Evolutionary conservation across 768 basidiomycete genomes (phyloP).

Genomic region (Calocera viscosa): DNA sequence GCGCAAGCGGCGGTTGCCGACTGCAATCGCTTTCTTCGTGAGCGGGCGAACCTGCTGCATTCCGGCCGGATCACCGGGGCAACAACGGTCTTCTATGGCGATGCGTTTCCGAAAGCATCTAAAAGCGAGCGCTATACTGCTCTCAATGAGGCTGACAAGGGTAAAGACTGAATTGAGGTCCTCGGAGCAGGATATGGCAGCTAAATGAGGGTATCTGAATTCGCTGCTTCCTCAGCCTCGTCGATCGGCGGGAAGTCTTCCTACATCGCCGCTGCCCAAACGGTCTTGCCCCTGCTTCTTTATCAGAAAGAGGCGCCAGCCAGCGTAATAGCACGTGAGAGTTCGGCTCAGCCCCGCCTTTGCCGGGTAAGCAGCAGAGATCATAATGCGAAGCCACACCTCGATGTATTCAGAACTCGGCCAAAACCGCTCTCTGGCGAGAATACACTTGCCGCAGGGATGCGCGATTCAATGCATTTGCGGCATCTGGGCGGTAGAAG

Average conservation of each 20-base stretch:
- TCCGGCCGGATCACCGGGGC: neutral
- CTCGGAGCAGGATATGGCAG: neutral
- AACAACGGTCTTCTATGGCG: neutral
- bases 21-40: neutral
- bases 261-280: conserved; percentile 1
- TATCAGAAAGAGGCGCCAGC: neutral
- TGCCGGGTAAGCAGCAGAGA: neutral
- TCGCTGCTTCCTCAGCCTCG: neutral
- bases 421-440: neutral
- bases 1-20: neutral
- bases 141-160: neutral
- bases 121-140: neutral
- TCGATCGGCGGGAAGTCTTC: neutral
- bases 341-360: neutral
- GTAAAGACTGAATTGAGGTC: neutral
- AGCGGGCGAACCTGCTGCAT: neutral
- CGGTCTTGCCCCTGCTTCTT: neutral
- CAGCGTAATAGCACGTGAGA: neutral
- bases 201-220: neutral
- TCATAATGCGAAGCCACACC: neutral
- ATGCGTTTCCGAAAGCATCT: neutral
- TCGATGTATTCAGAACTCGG: neutral
- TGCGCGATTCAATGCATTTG: neutral
- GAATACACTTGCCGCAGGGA: neutral
- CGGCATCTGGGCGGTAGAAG: neutral